Base-by-base conservation (phyloP, 2,329 filamentous ascomycete genomes). In the Paecilomyces sp. region DNA sequence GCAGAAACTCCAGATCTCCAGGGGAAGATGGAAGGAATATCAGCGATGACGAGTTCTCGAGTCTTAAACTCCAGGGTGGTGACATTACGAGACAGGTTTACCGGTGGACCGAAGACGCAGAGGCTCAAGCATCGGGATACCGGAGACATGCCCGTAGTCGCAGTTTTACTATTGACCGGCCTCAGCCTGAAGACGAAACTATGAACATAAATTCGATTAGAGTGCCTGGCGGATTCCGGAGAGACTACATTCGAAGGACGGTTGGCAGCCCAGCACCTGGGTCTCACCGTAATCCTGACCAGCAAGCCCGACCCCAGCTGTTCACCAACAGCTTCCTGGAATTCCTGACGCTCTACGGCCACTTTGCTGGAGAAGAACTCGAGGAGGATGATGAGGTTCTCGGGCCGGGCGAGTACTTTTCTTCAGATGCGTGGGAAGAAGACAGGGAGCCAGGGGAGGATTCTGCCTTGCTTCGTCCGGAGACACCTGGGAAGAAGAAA, bases 41-140 rank as follows among this genome's bases (percentile, higher is more conserved):
- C 15, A 83, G 85, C 62, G 85, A 88, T 5, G 90, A 94, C 61
- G 91, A 96, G 69, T 99, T 99, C 73, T 97, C 92, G 31, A 97
- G 94, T 76, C 76, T 99, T 72, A 88, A 88, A 71, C 80, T 99
- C 54, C 95, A 97, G 72, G 94, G 94, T 61, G 94, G 94, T 64
- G 94, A 99, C 72, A 89, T 97, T 60, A 97, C 93, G 25, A 83
- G 94, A 62, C 91, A 93, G 58, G 96, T 99, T 67, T 99, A 99
- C 80, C 88, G 91, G 67, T 99, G 95, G 91, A 91, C 92, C 5
- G 92, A 97, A 74, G 90, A 95, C 72, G 89, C 89, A 57, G 88
- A 95, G 70, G 81, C 85, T 54, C 85, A 87, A 65, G 78, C 80
- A 55, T 76, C 78, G 15, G 74, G 78, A 31, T 31, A 56, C 6